These are phyloP conservation scores for Lithospermum erythrorhizon DNA, from an alignment of 257 asterid species.

Conservation along the genomic window DNA sequence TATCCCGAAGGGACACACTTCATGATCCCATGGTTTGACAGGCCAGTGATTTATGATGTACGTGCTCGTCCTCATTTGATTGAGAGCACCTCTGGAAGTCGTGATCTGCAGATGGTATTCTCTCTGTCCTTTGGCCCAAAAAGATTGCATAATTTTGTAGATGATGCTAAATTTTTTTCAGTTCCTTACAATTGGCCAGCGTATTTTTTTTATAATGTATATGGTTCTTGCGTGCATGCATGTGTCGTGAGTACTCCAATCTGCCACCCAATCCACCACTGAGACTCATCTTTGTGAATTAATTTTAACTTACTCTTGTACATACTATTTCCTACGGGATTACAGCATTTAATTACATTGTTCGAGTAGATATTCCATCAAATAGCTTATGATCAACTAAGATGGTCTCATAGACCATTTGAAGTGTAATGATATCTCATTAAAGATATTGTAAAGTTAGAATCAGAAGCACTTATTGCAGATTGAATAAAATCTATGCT, in stretches of 20 bases:
- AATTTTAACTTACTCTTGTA: neutral
- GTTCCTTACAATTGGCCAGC: neutral
- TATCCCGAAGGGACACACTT: constrained; percentile 95
- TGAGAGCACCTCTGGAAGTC: constrained; percentile 94
- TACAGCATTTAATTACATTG: neutral
- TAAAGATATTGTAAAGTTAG: too few relatives aligned
- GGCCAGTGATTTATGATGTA: constrained; percentile 87
- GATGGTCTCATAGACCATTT: too few relatives aligned
- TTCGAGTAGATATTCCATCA: too few relatives aligned
- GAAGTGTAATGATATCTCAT: too few relatives aligned
- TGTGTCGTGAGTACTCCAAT: too few relatives aligned
- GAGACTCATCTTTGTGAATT: neutral
- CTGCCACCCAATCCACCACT: neutral
- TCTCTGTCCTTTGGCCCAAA: neutral
- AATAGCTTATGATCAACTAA: too few relatives aligned
- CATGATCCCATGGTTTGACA: constrained; percentile 91
- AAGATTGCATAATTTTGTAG: neutral
- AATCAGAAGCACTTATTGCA: too few relatives aligned
- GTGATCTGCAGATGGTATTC: constrained; percentile 88
- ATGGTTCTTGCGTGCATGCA: neutral
- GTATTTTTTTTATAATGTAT: neutral
- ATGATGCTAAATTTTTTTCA: too few relatives aligned
- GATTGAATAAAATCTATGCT: too few relatives aligned
- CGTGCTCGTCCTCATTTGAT: constrained; percentile 90
- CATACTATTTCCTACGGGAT: neutral